phyloP scores from a whole-genome alignment of 2,329 filamentous ascomycete genomes.

The Scytalidium lignicola region DNA sequence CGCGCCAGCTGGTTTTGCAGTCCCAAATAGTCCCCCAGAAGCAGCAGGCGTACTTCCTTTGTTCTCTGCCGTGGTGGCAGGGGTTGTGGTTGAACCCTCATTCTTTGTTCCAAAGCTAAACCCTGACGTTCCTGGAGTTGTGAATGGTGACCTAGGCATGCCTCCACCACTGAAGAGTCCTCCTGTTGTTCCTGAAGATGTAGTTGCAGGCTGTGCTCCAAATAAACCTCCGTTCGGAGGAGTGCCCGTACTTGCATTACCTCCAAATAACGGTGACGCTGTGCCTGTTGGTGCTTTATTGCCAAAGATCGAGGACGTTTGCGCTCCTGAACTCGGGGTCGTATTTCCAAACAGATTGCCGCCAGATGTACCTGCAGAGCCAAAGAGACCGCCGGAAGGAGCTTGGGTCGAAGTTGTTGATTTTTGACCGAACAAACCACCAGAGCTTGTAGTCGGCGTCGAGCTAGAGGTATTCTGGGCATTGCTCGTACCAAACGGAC shows the following conservation, averaged over 20 bases:
- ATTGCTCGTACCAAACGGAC: neutral
- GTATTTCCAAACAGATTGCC: slow-evolving; percentile 14
- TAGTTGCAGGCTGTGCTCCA: slow-evolving; percentile 11
- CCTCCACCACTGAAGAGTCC: slow-evolving; percentile 24
- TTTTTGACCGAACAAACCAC: slow-evolving; percentile 26
- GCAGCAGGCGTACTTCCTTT: slow-evolving; percentile 1
- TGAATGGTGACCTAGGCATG: neutral
- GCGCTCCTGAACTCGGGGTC: slow-evolving; percentile 13
- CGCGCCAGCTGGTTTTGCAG: slow-evolving; percentile 2
- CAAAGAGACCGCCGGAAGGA: slow-evolving; percentile 6
- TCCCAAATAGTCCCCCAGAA: slow-evolving; percentile 5
- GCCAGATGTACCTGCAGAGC: slow-evolving; percentile 7
- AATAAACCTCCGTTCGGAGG: slow-evolving; percentile 18
- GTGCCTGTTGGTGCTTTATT: neutral
- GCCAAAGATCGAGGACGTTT: neutral
- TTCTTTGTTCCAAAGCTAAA: slow-evolving; percentile 12
- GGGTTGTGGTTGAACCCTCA: neutral
- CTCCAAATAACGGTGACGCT: slow-evolving; percentile 18
- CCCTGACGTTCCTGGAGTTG: neutral
- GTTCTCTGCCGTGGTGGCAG: slow-evolving; percentile 1
- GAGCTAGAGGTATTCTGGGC: slow-evolving; percentile 3
- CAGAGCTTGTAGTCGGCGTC: slow-evolving; percentile 6
- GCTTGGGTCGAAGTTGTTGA: slow-evolving; percentile 10
- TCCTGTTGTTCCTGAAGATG: slow-evolving; percentile 23
- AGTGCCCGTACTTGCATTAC: slow-evolving; percentile 24